A percentile compares a stretch with the other conserved stretches of the same genome.
These are phyloP conservation scores for Cicer arietinum DNA, from an alignment of 306 rosid species.

Conservation along the genomic window DNA sequence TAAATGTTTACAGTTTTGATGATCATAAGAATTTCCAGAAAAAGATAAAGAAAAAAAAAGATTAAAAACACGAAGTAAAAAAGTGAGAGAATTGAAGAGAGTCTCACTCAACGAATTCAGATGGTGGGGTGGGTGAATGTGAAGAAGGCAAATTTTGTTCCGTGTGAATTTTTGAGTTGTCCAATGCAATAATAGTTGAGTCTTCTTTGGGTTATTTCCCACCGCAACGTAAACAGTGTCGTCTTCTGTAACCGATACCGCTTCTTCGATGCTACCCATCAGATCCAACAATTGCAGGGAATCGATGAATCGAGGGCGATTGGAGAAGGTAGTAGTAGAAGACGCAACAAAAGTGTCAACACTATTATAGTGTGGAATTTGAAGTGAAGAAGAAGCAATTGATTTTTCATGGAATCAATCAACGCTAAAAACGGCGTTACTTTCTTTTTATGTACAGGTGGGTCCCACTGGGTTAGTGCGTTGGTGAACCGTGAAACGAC, in stretches of 20 bases:
- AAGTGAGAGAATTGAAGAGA: conserved; percentile 12
- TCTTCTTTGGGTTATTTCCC: conserved; percentile 58
- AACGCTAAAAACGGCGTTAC: neutral
- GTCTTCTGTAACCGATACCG: conserved; percentile 35
- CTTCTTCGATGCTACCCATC: conserved; percentile 67
- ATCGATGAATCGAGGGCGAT: neutral
- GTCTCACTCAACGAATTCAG: conserved; percentile 54
- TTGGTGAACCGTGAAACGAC: conserved; percentile 40
- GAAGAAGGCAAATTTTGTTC: conserved; percentile 73
- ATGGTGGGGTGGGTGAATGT: conserved; percentile 56
- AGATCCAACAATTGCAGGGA: neutral
- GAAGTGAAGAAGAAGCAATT: conserved; percentile 40
- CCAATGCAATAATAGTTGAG: conserved; percentile 63
- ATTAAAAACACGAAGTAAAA: neutral
- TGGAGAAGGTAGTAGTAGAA: neutral
- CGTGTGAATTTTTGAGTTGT: conserved; percentile 56
- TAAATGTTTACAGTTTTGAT: neutral
- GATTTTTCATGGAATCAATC: conserved; percentile 15
- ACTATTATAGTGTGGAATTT: conserved; percentile 2
- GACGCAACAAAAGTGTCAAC: neutral
- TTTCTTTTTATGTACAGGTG: conserved; percentile 18
- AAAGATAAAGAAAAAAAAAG: neutral
- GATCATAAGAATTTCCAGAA: conserved; percentile 5
- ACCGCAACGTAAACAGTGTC: conserved; percentile 74
- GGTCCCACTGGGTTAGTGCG: conserved; percentile 33